Base-by-base conservation (phyloP, 345 rosid genomes). In the Anastatica hierochuntica region DNA sequence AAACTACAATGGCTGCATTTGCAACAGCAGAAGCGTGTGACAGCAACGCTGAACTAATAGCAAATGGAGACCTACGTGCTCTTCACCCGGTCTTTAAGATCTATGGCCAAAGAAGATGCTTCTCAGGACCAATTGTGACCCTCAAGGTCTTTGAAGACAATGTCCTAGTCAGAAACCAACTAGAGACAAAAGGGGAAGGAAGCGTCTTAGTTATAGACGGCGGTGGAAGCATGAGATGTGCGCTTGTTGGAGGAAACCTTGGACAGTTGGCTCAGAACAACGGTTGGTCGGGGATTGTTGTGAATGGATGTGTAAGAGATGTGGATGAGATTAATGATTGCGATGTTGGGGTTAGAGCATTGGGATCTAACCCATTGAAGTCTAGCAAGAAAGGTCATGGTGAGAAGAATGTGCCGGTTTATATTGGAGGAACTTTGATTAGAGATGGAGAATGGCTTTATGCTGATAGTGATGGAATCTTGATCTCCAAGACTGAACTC, bases 21-120 rank as follows among this genome's bases (percentile, higher is more conserved):
- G 73, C 96, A 42, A 87, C 96, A 0, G 89, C 96, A 14, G 95
- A 90, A 62, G 89, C 79, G 1, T 86, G 96, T 27, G 98, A 90
- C 64, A 70, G 90, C 23, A 87, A 87, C 42, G 69, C 82, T 7
- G 60, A 68, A 15, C 73, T 77, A 10, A 63, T 82, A 49, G 63
- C 68, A 36, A 87, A 72, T 1, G 84, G 89, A 17, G 89, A 87
- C 58, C 41, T 90, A 62, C 77, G 89, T 0, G 87, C 79, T 27
- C 66, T 90, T 51, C 77, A 80, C 31, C 95, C 92, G 3, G 17
- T 72, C 15, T 90, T 87, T 81, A 79, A 79, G 60, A 72, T 72
- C 14, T 90, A 84, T 19, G 98, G 96, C 5, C 89, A 81, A 56
- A 70, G 73, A 17, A 63, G 76, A 17, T 56, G 69, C 30, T 90